Conservation (phyloP, 495 filamentous ascomycete species). For the Aspergillus hancockii region DNA sequence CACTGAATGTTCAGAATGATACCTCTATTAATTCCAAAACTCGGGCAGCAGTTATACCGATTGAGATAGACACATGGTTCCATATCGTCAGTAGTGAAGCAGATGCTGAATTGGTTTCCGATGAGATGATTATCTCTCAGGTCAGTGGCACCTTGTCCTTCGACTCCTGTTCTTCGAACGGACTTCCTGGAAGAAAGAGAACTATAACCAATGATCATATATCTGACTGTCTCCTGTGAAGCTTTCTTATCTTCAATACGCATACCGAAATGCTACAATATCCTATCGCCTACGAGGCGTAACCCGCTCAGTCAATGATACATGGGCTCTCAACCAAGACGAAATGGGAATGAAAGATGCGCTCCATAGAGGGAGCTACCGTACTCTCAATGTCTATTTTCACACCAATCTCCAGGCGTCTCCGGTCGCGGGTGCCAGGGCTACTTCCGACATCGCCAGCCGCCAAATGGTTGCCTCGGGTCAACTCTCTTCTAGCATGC, state of each 20-base stretch:
- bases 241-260: slow-evolving; percentile 43
- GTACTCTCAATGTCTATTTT: slow-evolving; percentile 54
- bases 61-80: slow-evolving; percentile 51
- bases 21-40: slow-evolving; percentile 20
- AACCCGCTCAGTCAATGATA: slow-evolving; percentile 71
- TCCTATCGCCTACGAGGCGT: slow-evolving; percentile 64
- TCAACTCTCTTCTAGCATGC: slow-evolving; percentile 35
- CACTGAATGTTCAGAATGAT: slow-evolving; percentile 15
- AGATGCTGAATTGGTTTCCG: slow-evolving; percentile 32
- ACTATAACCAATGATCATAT: neutral
- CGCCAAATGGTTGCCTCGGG: slow-evolving; percentile 14
- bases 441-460: neutral
- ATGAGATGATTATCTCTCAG: slow-evolving; percentile 45
- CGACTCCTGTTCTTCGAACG: neutral
- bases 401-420: slow-evolving; percentile 46
- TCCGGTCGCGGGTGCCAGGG: slow-evolving; percentile 23
- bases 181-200: neutral
- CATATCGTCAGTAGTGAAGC: slow-evolving; percentile 46
- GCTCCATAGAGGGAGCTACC: slow-evolving; percentile 56
- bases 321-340: slow-evolving; percentile 63
- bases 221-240: slow-evolving; percentile 19
- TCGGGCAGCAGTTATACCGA: slow-evolving; percentile 25
- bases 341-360: slow-evolving; percentile 64
- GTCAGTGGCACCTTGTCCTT: slow-evolving; percentile 26
- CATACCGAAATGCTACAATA: slow-evolving; percentile 45